Conservation (phyloP, 2,329 filamentous ascomycete species). For the Domatiomyces catenatus region DNA sequence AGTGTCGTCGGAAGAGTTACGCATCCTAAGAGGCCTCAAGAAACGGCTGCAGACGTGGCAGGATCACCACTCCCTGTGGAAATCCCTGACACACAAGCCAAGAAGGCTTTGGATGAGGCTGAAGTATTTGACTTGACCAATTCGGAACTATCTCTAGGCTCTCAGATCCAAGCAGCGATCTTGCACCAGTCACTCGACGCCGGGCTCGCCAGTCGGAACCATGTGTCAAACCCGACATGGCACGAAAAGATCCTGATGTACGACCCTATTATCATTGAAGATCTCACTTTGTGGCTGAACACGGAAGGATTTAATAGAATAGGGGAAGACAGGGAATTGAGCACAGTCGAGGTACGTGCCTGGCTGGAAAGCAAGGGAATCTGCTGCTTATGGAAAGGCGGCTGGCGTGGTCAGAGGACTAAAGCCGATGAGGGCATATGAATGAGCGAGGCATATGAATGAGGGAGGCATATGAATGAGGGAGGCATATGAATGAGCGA, state of each 20-base stretch:
- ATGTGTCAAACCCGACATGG: slow-evolving; percentile 47
- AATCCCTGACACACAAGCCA: neutral
- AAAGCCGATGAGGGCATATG: neutral
- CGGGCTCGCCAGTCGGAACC: slow-evolving; percentile 21
- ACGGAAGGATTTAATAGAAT: slow-evolving; percentile 47
- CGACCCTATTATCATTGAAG: slow-evolving; percentile 77
- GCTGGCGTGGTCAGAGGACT: slow-evolving; percentile 10
- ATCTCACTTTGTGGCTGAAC: slow-evolving; percentile 72
- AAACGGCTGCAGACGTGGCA: neutral
- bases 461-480: neutral
- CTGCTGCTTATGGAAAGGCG: slow-evolving; percentile 57
- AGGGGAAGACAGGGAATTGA: slow-evolving; percentile 51
- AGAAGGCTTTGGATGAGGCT: neutral
- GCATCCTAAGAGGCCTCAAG: neutral
- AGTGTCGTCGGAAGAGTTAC: neutral
- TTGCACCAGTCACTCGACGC: slow-evolving; percentile 28
- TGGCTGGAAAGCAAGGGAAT: slow-evolving; percentile 85
- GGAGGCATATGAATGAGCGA: neutral
- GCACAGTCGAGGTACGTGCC: slow-evolving; percentile 53
- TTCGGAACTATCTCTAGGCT: neutral
- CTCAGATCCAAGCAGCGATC: slow-evolving; percentile 17
- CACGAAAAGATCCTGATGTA: slow-evolving; percentile 89
- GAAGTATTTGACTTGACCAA: neutral
- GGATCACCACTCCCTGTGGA: neutral
- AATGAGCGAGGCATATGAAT: neutral